Evolutionary conservation across 305 asterid genomes (phyloP), one percentile per base, ranked within the genome.

Genomic region (Solanum chacoense): DNA sequence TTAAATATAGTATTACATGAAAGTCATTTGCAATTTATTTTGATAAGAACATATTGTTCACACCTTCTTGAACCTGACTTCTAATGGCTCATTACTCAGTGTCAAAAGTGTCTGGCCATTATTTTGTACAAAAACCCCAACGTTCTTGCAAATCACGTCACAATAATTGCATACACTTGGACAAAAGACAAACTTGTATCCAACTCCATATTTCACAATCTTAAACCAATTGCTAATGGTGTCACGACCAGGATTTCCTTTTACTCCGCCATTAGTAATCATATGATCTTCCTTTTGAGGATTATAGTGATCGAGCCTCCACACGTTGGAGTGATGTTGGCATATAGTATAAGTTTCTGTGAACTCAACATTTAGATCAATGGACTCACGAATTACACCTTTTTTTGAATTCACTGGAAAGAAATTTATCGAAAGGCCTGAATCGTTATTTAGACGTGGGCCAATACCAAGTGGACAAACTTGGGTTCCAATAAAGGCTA

Each of bases 221-320:
- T 92, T 94, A 91, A 94, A 94, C 98, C 96, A 94, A 88, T 92
- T 94, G 90, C 92, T 91, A 42, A 91, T 8, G 0, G 96, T 94
- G 22, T 79, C 26, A 1, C 12, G 79, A 1, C 94, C 94, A 1
- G 95, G 94, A 28, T 93, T 93, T 72, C 98, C 97, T 75, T 78
- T 93, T 6, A 86, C 93, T 50, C 97, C 94, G 7, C 94, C 94
- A 1, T 32, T 85, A 34, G 81, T 75, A 18, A 67, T 37, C 26
- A 69, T 7, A 12, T 55, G 76, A 18, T 85, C 38, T 8, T 24
- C 63, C 14, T 65, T 22, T 14, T 85, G 79, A 13, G 32, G 26
- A 22, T 67, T 69, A 29, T 69, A 72, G 3, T 20, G 80, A 69
- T 85, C 79, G 8, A 85, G n/a, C 34, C 9, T 32, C 80, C 88